Conservation (phyloP, 441 rosid genomes). For the Eutrema salsugineum region DNA sequence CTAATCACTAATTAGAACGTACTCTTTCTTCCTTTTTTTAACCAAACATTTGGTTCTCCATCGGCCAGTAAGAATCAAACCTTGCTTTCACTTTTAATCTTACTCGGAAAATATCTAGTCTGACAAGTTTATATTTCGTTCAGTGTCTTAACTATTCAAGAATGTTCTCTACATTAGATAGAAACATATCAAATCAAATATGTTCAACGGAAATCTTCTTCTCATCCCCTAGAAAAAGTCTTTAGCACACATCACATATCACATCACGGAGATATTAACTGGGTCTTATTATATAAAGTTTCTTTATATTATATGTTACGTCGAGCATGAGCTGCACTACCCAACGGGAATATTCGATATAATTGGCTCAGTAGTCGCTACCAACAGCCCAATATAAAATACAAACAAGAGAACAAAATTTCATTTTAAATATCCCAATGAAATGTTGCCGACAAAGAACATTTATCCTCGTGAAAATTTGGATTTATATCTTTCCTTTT, state of each 20-base stretch:
- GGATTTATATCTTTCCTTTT: neutral
- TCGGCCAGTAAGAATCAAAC: neutral
- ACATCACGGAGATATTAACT: neutral
- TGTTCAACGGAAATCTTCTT: constrained; percentile 14
- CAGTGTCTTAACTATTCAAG: neutral
- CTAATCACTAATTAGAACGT: neutral
- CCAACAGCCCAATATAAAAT: constrained; percentile 23
- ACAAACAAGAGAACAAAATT: neutral
- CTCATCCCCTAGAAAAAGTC: neutral
- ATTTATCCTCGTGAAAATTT: neutral
- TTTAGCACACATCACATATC: neutral
- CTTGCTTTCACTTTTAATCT: neutral
- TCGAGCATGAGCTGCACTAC: constrained; percentile 31
- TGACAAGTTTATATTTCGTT: constrained; percentile 6
- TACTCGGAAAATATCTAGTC: neutral
- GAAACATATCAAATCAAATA: neutral
- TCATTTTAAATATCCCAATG: neutral
- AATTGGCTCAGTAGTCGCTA: constrained; percentile 32
- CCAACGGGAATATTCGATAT: constrained; percentile 25
- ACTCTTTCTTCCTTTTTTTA: constrained; percentile 5
- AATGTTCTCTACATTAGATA: neutral
- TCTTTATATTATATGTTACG: constrained; percentile 5
- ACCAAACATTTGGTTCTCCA: constrained; percentile 10
- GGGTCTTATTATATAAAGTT: neutral
- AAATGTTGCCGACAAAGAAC: constrained; percentile 10